Percentiles rank a stretch among this genome's conserved stretches.
These are phyloP conservation scores for Elaeagnus macrophylla DNA, from an alignment of 306 rosid species.

Conservation along the genomic window DNA sequence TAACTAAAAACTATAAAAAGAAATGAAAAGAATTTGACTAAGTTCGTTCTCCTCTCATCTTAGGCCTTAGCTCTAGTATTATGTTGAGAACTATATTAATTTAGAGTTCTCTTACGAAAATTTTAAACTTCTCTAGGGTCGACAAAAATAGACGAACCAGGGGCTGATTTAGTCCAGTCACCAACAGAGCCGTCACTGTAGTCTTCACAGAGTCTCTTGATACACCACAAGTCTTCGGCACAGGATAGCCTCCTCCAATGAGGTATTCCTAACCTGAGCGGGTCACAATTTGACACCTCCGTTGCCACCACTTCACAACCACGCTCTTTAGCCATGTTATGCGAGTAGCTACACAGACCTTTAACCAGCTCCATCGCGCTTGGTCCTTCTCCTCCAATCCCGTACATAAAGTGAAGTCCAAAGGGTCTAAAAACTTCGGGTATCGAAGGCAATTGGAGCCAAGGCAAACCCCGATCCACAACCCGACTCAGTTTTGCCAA, in stretches of 20 bases:
- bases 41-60: too few species aligned
- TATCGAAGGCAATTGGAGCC: conserved; percentile 48
- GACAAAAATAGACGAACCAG: conserved; percentile 62
- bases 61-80: too few species aligned
- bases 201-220: conserved; percentile 51
- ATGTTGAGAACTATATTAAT: too few species aligned
- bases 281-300: conserved; percentile 54
- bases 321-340: conserved; percentile 46
- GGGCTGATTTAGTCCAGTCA: conserved; percentile 64
- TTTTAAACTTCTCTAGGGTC: conserved; percentile 60
- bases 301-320: conserved; percentile 63
- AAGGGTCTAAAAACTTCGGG: conserved; percentile 64
- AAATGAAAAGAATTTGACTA: too few species aligned
- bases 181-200: conserved; percentile 63
- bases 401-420: conserved; percentile 58
- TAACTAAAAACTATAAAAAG: too few species aligned
- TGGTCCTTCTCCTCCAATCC: conserved; percentile 60
- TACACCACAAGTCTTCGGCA: conserved; percentile 65
- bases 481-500: conserved; percentile 34
- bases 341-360: conserved; percentile 48
- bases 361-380: conserved; percentile 29
- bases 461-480: conserved; percentile 53
- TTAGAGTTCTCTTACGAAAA: too few species aligned
- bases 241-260: conserved; percentile 69
- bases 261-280: conserved; percentile 46